A percentile compares a stretch with the other conserved stretches of the same genome.
phyloP scores from a whole-genome alignment of 148 eudicot species.

The Fallopia convolvulus region DNA sequence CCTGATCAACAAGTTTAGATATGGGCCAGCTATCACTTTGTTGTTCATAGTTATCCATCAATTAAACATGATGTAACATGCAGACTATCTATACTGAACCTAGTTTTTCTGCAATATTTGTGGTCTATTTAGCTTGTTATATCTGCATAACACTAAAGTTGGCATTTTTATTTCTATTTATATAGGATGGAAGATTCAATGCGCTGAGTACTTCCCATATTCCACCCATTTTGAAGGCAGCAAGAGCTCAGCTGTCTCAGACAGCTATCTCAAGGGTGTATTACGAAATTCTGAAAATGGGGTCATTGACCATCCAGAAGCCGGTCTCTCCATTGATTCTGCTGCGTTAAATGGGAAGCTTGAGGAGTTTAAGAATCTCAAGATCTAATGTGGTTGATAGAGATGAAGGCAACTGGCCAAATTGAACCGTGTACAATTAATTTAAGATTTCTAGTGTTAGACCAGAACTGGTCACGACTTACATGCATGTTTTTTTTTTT shows the following conservation, averaged over 20 bases:
- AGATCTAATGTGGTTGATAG: conserved; percentile 21
- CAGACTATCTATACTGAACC: neutral
- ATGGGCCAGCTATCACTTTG: neutral
- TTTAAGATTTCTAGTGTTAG: neutral
- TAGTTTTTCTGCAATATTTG: neutral
- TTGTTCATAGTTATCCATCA: no score
- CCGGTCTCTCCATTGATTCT: conserved; percentile 14
- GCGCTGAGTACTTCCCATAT: conserved; percentile 74
- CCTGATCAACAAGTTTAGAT: neutral
- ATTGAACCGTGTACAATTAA: conserved; percentile 8
- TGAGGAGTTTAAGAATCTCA: conserved; percentile 50
- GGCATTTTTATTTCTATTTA: conserved; percentile 4
- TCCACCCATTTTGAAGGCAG: conserved; percentile 79
- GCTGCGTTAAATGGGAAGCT: conserved; percentile 52
- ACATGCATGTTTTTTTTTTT: neutral
- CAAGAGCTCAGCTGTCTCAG: conserved; percentile 52
- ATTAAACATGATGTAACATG: no score
- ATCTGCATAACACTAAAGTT: neutral
- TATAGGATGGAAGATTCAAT: conserved; percentile 77
- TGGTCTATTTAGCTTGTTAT: neutral
- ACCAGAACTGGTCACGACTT: neutral
- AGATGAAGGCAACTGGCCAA: neutral
- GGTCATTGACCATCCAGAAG: conserved; percentile 18
- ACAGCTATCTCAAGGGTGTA: conserved; percentile 28
- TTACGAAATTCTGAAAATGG: conserved; percentile 41